Evolutionary conservation across 164 flowering plant species (phyloP).

Genomic region (Paratinospora sagittata): DNA sequence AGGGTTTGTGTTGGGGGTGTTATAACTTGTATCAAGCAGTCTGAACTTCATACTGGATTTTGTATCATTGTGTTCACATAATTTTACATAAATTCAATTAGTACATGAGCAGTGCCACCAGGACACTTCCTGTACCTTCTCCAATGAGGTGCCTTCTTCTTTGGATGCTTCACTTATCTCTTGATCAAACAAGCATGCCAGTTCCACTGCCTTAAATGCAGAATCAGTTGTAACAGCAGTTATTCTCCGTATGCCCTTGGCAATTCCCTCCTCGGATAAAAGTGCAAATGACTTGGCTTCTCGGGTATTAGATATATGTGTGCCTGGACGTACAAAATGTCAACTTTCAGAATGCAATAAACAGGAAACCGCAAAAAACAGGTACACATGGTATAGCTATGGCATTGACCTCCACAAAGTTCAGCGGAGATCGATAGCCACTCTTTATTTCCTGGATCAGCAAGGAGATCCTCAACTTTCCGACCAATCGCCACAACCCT

Average conservation of each 20-base stretch:
- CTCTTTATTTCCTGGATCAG: constrained; percentile 69
- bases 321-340: constrained; percentile 42
- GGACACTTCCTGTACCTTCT: constrained; percentile 46
- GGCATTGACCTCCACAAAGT: constrained; percentile 80
- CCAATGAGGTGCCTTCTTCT: constrained; percentile 42
- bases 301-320: constrained; percentile 88
- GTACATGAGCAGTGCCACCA: too few species aligned
- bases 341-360: constrained; percentile 5
- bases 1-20: too few species aligned
- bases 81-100: too few species aligned
- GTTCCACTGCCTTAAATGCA: constrained; percentile 64
- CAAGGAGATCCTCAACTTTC: constrained; percentile 76
- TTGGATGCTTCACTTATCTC: constrained; percentile 65
- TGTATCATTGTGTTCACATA: too few species aligned
- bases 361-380: not conserved
- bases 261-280: constrained; percentile 89
- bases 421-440: constrained; percentile 82
- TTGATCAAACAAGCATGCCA: constrained; percentile 55
- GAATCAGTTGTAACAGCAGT: constrained; percentile 80
- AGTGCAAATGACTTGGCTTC: constrained; percentile 94
- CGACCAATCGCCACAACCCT: constrained; percentile 87
- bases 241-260: constrained; percentile 80
- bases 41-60: too few species aligned
- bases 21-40: too few species aligned
- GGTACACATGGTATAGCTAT: not conserved